Percentiles rank a stretch among this genome's conserved stretches.
Evolutionary conservation across 495 filamentous ascomycete species (phyloP).

Genomic region (Penicillium maclennaniae): DNA sequence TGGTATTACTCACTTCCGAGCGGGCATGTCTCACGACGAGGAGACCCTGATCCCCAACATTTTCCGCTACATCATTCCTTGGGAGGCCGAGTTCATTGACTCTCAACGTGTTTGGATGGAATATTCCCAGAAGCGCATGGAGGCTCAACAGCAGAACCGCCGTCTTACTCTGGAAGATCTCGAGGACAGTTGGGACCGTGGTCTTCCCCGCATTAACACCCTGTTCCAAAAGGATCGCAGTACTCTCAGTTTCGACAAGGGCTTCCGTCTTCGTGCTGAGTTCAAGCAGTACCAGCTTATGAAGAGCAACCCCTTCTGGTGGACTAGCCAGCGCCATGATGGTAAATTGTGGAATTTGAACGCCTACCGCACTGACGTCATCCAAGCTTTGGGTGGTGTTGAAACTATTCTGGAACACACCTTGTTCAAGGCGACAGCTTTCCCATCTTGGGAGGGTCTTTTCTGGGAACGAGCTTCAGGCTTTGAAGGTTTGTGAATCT

Average conservation of each 20-base stretch:
- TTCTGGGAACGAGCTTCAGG: slow-evolving; percentile 71
- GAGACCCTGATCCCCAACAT: slow-evolving; percentile 99
- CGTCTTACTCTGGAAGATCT: slow-evolving; percentile 93
- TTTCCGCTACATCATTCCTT: slow-evolving; percentile 99
- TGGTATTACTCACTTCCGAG: slow-evolving; percentile 94
- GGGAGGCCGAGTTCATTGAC: slow-evolving; percentile 99
- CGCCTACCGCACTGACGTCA: slow-evolving; percentile 96
- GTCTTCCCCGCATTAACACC: slow-evolving; percentile 97
- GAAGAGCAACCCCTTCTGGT: slow-evolving; percentile 99
- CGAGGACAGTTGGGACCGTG: slow-evolving; percentile 98
- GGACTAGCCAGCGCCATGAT: slow-evolving; percentile 97
- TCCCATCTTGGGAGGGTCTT: slow-evolving; percentile 97
- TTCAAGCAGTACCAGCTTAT: slow-evolving; percentile 99
- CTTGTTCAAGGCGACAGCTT: slow-evolving; percentile 96
- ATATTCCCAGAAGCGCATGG: slow-evolving; percentile 95
- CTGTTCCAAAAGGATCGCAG: slow-evolving; percentile 99
- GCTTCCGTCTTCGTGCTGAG: slow-evolving; percentile 91
- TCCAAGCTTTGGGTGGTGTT: slow-evolving; percentile 98
- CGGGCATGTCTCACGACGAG: slow-evolving; percentile 98
- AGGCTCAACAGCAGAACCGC: slow-evolving; percentile 96
- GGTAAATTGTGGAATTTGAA: slow-evolving; percentile 99
- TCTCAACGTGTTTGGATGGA: slow-evolving; percentile 99
- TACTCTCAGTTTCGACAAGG: slow-evolving; percentile 97
- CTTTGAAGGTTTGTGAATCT: neutral
- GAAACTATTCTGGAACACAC: slow-evolving; percentile 99